Evolutionary conservation across 805 yeast species (phyloP), one percentile per base, ranked within the genome.

Genomic region (Saturnispora besseyi): DNA sequence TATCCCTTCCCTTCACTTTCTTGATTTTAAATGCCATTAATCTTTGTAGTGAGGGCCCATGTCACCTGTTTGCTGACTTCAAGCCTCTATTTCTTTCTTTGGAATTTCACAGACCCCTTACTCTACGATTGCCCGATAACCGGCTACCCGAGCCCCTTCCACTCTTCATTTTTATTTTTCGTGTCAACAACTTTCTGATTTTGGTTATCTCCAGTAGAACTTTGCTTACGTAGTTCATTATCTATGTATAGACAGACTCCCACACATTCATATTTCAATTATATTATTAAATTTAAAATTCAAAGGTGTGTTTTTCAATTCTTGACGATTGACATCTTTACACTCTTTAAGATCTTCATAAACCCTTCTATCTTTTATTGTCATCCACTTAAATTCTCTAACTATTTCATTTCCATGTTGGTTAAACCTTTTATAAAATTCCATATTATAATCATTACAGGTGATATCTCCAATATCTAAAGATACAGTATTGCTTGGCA

Each of bases 351-450:
- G 37, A 12, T 44, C 53, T 30, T 62, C 65, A 45, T 59, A 59
- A n/a, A 57, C 51, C 11, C 62, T 51, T 33, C 61, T 57, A 33
- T 64, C 65, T 9, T 58, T 53, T 1, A 61, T 52, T 1, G 64
- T 64, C n/a, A 47, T 44, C 50, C 61, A 66, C 41, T 64, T 58
- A 46, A 66, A 60, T 3, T 57, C 51, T 26, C 71, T 52, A 4
- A 57, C 54, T 2, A 68, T 55, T n/a, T 50, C 44, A 38, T 60
- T 64, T 8, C 60, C 59, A 3, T 54, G 26, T 6, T 53, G 53
- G 45, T 61, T 60, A 32, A 46, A 56, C 15, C 50, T 49, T 1
- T 62, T 62, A 47, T 59, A 66, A 45, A 66, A 66, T 8, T 49
- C 42, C 37, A 53, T 50, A 49, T 63, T 66, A 53, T 66, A 66